These are phyloP conservation scores for Solanum aculeatissimum DNA, from an alignment of 305 asterid genomes.

Conservation along the genomic window DNA sequence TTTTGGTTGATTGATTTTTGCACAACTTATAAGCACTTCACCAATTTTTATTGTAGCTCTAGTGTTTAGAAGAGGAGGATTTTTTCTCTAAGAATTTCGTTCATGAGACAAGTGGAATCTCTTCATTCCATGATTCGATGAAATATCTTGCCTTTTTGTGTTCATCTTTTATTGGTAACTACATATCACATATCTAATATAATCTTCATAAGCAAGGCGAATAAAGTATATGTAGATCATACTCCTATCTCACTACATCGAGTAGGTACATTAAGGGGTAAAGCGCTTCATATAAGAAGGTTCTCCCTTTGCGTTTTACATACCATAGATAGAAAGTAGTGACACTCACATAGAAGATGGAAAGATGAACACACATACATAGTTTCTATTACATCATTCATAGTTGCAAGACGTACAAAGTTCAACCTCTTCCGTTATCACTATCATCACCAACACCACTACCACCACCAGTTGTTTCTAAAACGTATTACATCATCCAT, in stretches of 20 bases:
- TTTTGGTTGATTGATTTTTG: background rate
- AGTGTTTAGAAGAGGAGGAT: too few species aligned
- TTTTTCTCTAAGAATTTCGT: too few species aligned
- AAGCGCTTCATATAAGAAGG: background rate
- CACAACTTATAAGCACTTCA: background rate
- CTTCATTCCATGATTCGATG: too few species aligned
- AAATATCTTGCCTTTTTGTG: too few species aligned
- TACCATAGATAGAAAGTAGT: background rate
- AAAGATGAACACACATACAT: background rate
- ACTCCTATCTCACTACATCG: background rate
- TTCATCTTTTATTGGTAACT: too few species aligned
- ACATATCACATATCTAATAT: too few species aligned
- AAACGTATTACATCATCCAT: background rate
- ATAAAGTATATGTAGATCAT: too few species aligned
- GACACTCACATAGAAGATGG: background rate
- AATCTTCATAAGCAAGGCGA: too few species aligned
- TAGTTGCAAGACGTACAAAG: background rate
- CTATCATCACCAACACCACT: background rate
- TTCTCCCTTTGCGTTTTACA: background rate
- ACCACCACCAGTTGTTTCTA: background rate
- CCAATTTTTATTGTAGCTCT: background rate
- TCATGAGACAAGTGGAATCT: too few species aligned
- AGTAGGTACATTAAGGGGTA: background rate
- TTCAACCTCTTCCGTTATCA: constrained; percentile 10
- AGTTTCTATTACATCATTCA: background rate